Evolutionary conservation across 768 basidiomycete genomes (phyloP), one percentile per base, ranked within the genome.

Genomic region (Termitomyces sp.): DNA sequence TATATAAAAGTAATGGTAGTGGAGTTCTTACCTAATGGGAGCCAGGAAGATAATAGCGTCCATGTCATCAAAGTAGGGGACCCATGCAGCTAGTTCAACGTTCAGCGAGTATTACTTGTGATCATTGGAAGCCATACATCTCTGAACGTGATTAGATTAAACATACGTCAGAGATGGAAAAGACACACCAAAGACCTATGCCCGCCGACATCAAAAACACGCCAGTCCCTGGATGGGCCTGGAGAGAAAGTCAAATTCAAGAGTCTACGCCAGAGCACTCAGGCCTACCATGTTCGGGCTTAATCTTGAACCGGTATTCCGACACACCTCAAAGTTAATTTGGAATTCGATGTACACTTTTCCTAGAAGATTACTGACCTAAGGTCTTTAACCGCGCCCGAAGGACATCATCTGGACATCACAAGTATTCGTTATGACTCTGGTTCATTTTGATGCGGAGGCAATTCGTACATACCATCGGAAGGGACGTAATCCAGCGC

Each of bases 31-130:
- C 77, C 77, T 86, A 63, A 89, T 81, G 20, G 87, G 87, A 24
- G 84, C 86, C 51, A 89, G 70, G 69, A 89, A 88, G 60, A 89
- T 85, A 66, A 89, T 87, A 30, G 83, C 82, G 58, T 87, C 81
- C 78, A 88, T 83, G 62, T 88, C 84, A 69, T 88, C 80, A 50
- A 89, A 89, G 69, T 81, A 89, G 12, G 79, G 79, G 15, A 68
- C 76, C 79, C 75, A 82, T 65, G 84, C 81, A 70, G 78, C 85
- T 86, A 48, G 24, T 36, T 30, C 61, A 33, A 36, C 37, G 42
- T 59, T 52, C 30, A 61, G 41, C 27, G 12, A 42, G 16, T 8
- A 31, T 22, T 12, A 41, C 22, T 42, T 30, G 13, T 51, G 51
- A 34, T 12, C 20, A 27, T 12, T 33, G 18, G 24, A 55, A 55